Percentiles rank a stretch among this genome's conserved stretches.
phyloP scores from a whole-genome alignment of 2,329 filamentous ascomycete species.

The Diaporthe ilicicola region DNA sequence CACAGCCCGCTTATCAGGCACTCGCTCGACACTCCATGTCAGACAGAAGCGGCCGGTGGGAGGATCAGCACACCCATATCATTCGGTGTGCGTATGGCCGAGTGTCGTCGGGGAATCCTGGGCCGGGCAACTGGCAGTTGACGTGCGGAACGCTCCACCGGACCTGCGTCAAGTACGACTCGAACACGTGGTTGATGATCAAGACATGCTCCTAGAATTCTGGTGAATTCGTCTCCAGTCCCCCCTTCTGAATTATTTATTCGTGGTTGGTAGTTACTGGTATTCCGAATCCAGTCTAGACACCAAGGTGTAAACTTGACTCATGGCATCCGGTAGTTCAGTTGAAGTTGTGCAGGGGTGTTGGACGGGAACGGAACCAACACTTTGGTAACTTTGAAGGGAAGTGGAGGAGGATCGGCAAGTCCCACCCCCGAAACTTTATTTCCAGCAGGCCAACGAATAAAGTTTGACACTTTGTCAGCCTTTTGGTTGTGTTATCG shows the following conservation, averaged over 20 bases:
- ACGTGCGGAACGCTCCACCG: not conserved
- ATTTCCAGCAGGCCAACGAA: not conserved
- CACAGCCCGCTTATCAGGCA: slow-evolving; percentile 2
- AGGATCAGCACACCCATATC: not conserved
- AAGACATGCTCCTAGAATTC: too few relatives aligned
- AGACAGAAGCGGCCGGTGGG: not conserved
- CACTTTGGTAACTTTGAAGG: not conserved
- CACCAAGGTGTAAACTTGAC: too few relatives aligned
- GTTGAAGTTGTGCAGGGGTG: not conserved
- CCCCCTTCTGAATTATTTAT: not conserved
- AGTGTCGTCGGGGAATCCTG: not conserved
- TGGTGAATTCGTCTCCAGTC: too few relatives aligned
- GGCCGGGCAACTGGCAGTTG: not conserved
- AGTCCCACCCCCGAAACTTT: slow-evolving; percentile 13
- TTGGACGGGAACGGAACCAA: not conserved
- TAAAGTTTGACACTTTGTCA: not conserved
- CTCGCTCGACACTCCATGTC: not conserved
- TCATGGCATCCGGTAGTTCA: too few relatives aligned
- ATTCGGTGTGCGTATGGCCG: too few relatives aligned
- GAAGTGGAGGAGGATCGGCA: not conserved
- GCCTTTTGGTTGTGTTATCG: too few relatives aligned
- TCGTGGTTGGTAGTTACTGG: too few relatives aligned
- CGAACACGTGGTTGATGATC: not conserved
- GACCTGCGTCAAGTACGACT: not conserved
- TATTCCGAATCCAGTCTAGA: too few relatives aligned